Evolutionary conservation across 108 stramenopile genomes (phyloP).

Genomic region (Pseudonitzschia delicatissima): DNA sequence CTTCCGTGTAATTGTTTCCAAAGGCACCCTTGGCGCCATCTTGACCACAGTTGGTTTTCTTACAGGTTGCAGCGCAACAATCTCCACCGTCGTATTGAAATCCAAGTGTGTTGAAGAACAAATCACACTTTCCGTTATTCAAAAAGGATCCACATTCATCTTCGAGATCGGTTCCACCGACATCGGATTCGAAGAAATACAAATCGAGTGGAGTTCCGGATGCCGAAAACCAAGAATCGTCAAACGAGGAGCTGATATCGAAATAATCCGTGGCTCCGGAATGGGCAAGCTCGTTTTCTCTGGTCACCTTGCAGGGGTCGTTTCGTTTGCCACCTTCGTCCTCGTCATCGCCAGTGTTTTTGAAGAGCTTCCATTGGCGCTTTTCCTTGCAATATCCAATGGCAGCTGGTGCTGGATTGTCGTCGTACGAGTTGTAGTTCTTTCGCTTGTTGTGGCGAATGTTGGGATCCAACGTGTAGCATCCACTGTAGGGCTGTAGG

Average conservation of each 20-base stretch:
- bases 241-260: neutral
- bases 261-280: neutral
- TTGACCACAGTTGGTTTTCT: neutral
- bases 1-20: neutral
- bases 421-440: neutral
- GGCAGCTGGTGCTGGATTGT: neutral
- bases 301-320: neutral
- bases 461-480: neutral
- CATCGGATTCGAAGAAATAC: neutral
- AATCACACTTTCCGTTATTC: neutral
- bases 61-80: conserved; percentile 6
- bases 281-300: neutral
- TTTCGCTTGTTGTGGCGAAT: neutral
- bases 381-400: neutral
- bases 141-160: neutral
- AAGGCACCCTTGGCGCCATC: neutral
- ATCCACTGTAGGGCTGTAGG: neutral
- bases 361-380: neutral
- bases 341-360: neutral
- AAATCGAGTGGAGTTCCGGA: neutral
- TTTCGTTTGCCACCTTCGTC: neutral
- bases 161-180: neutral
- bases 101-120: conserved; percentile 5
- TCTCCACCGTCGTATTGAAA: conserved; percentile 12
- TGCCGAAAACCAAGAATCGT: neutral